A percentile compares a stretch with the other conserved stretches of the same genome.
These are phyloP conservation scores for Gynandropsis gynandra DNA, from an alignment of 345 rosid genomes.

Conservation along the genomic window DNA sequence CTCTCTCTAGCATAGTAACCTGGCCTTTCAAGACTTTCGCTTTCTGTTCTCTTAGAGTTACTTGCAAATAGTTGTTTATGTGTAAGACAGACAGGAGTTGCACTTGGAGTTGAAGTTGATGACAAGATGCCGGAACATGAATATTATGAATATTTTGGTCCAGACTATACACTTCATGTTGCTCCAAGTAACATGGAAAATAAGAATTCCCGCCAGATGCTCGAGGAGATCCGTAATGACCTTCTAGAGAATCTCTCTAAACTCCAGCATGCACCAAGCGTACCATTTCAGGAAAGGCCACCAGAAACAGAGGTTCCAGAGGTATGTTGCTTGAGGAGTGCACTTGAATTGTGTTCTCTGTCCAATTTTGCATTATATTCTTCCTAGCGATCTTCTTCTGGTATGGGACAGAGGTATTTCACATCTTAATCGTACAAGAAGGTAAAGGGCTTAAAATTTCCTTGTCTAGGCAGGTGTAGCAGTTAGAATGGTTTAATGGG, in stretches of 20 bases:
- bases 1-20: neutral
- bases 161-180: conserved; percentile 58
- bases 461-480: too few species aligned
- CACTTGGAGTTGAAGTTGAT: conserved; percentile 66
- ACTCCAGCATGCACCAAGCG: conserved; percentile 98
- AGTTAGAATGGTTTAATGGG: neutral
- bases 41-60: neutral
- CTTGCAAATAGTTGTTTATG: conserved; percentile 8
- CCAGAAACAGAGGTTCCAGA: conserved; percentile 77
- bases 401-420: neutral
- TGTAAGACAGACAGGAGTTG: conserved; percentile 52
- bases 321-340: conserved; percentile 32
- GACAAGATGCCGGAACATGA: conserved; percentile 81
- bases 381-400: conserved; percentile 12
- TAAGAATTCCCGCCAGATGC: conserved; percentile 49
- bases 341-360: conserved; percentile 10
- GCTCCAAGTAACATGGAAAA: conserved; percentile 47
- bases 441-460: too few species aligned
- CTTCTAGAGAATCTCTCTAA: conserved; percentile 84
- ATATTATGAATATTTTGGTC: conserved; percentile 74
- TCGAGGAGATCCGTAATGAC: conserved; percentile 72
- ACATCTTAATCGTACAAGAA: too few species aligned
- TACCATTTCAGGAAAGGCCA: conserved; percentile 81
- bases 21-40: neutral
- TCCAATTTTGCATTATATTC: neutral